phyloP scores from a whole-genome alignment of 202 grass and related monocot species.

The Schoenoplectus tabernaemontani region DNA sequence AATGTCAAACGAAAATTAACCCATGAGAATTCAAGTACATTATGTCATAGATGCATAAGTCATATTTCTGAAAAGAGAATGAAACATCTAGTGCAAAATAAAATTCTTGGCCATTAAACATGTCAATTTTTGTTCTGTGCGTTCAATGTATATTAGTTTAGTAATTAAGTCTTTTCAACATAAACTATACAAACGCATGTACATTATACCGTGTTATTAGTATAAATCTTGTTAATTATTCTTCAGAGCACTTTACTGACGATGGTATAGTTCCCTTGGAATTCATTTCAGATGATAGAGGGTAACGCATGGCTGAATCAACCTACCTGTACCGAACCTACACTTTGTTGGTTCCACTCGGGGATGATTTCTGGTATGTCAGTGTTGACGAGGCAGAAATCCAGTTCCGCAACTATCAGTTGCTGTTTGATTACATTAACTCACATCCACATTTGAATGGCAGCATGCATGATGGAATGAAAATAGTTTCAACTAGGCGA shows the following conservation, averaged over 20 bases:
- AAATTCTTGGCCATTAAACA: too few relatives aligned
- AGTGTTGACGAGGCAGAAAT: conserved; percentile 79
- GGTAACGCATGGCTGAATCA: conserved; percentile 94
- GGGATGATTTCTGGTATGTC: conserved; percentile 95
- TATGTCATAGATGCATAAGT: too few relatives aligned
- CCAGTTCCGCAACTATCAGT: conserved; percentile 89
- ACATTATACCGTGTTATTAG: neutral
- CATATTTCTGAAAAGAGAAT: too few relatives aligned
- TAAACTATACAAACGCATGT: neutral
- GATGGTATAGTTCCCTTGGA: conserved; percentile 8
- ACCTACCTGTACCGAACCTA: conserved; percentile 92
- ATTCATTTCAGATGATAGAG: conserved; percentile 80
- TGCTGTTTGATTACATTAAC: conserved; percentile 91
- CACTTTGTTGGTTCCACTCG: conserved; percentile 89
- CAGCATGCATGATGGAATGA: conserved; percentile 46
- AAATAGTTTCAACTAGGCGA: conserved; percentile 38
- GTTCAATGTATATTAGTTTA: too few relatives aligned
- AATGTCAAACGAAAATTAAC: too few relatives aligned
- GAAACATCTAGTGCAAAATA: too few relatives aligned
- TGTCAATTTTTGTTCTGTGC: too few relatives aligned
- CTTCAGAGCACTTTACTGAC: conserved; percentile 15
- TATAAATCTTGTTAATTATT: neutral
- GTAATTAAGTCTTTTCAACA: neutral
- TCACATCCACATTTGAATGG: conserved; percentile 75
- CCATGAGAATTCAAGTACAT: too few relatives aligned